Evolutionary conservation across 148 eudicot species (phyloP).

Genomic region (Vaccinium darrowii): DNA sequence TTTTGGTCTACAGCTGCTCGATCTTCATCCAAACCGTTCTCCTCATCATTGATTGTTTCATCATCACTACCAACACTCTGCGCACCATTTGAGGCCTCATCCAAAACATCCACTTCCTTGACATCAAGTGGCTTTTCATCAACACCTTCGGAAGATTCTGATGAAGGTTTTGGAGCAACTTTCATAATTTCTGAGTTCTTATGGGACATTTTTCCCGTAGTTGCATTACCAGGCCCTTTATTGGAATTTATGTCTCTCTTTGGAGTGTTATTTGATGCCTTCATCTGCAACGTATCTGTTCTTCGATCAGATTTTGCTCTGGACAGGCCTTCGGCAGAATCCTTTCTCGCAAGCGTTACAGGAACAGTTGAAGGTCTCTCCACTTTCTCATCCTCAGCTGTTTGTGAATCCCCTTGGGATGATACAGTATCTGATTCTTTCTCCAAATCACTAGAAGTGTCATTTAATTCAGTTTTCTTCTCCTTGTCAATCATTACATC

Average conservation of each 20-base stretch:
- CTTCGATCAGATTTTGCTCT: conserved; percentile 30
- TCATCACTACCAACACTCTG: conserved; percentile 44
- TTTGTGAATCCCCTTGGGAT: conserved; percentile 56
- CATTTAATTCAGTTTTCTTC: conserved; percentile 28
- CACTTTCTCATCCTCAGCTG: conserved; percentile 58
- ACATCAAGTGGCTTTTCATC: conserved; percentile 41
- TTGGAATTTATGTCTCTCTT: conserved; percentile 36
- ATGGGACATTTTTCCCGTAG: conserved; percentile 26
- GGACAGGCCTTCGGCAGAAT: conserved; percentile 24
- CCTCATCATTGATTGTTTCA: conserved; percentile 31
- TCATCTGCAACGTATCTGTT: conserved; percentile 27
- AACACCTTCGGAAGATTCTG: conserved; percentile 47
- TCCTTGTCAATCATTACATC: conserved; percentile 32
- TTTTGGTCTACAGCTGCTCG: conserved; percentile 40
- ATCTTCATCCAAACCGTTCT: conserved; percentile 29
- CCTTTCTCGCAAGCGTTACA: conserved; percentile 29
- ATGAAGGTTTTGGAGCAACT: conserved; percentile 43
- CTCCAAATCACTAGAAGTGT: conserved; percentile 36
- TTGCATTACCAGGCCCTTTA: conserved; percentile 24
- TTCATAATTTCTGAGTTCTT: conserved; percentile 23
- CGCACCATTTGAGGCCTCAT: conserved; percentile 52
- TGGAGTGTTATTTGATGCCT: conserved; percentile 24
- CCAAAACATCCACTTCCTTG: conserved; percentile 43
- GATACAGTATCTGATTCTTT: conserved; percentile 59
- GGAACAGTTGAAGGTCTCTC: conserved; percentile 31